These are phyloP conservation scores for Amyloporia xantha DNA, from an alignment of 768 basidiomycete species.

Conservation along the genomic window DNA sequence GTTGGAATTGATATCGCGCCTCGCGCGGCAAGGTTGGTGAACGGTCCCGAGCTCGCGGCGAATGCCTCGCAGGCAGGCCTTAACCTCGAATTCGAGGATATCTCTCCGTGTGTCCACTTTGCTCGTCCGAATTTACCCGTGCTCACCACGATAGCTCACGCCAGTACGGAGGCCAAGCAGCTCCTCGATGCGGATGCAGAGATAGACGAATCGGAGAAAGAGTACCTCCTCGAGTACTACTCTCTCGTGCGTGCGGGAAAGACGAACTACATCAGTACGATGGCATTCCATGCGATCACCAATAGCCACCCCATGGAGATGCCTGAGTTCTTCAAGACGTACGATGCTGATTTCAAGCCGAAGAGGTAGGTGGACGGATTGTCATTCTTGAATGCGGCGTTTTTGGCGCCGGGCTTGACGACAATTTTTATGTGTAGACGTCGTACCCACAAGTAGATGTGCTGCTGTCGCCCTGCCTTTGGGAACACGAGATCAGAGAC, in stretches of 20 bases:
- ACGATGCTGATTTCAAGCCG: conserved; percentile 1
- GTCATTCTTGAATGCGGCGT: too few relatives aligned
- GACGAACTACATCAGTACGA: conserved; percentile 21
- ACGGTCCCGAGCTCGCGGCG: too few relatives aligned
- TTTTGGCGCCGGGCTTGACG: too few relatives aligned
- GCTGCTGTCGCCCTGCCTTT: too few relatives aligned
- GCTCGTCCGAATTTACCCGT: not conserved
- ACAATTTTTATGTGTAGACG: too few relatives aligned
- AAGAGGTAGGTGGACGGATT: not conserved
- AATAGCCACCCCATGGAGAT: conserved; percentile 14
- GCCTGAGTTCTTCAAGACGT: conserved; percentile 17
- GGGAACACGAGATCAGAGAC: too few relatives aligned
- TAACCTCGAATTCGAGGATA: conserved; percentile 21
- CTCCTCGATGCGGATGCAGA: conserved; percentile 13
- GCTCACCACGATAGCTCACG: not conserved
- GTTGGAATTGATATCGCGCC: too few relatives aligned
- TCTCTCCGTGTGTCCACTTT: conserved; percentile 14
- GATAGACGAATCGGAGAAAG: conserved; percentile 20
- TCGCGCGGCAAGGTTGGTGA: too few relatives aligned
- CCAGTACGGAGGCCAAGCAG: conserved; percentile 13
- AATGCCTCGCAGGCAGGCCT: too few relatives aligned
- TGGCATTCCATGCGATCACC: conserved; percentile 19
- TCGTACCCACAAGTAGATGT: too few relatives aligned
- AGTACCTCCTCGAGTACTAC: conserved; percentile 27
- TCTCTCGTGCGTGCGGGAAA: conserved; percentile 28